Evolutionary conservation across 164 flowering plant species (phyloP).

Genomic region (Sedum album): DNA sequence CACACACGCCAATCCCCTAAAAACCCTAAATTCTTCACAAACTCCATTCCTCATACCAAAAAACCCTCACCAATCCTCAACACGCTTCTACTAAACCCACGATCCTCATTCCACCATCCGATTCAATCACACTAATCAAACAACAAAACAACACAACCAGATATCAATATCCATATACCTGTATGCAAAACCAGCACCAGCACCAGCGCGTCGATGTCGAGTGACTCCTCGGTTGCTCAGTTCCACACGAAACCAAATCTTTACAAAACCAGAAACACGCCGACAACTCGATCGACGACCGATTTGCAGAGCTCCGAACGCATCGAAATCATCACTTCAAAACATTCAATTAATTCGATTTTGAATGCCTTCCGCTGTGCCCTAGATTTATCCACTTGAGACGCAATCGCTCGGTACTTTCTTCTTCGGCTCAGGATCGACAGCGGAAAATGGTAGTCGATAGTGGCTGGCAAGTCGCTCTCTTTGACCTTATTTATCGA

Average conservation of each 20-base stretch:
- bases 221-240: neutral
- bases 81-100: neutral
- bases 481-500: slow-evolving; percentile 1
- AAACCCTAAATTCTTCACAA: neutral
- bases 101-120: slow-evolving; percentile 3
- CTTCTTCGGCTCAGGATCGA: neutral
- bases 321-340: neutral
- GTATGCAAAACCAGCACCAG: neutral
- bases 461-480: slow-evolving; percentile 3
- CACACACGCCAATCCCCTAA: neutral
- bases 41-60: neutral
- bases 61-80: neutral
- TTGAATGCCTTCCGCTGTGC: neutral
- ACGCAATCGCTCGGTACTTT: neutral
- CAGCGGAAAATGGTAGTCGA: neutral
- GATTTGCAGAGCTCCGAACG: neutral
- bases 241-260: neutral
- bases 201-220: neutral
- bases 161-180: neutral
- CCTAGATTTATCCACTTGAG: neutral
- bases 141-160: neutral
- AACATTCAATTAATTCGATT: neutral
- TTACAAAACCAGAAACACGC: neutral
- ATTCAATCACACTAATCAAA: neutral
- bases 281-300: slow-evolving; percentile 1